A percentile compares a stretch with the other conserved stretches of the same genome.
phyloP scores from a whole-genome alignment of 1,284 basidiomycete species.

The Cutaneotrichosporon sp. region DNA sequence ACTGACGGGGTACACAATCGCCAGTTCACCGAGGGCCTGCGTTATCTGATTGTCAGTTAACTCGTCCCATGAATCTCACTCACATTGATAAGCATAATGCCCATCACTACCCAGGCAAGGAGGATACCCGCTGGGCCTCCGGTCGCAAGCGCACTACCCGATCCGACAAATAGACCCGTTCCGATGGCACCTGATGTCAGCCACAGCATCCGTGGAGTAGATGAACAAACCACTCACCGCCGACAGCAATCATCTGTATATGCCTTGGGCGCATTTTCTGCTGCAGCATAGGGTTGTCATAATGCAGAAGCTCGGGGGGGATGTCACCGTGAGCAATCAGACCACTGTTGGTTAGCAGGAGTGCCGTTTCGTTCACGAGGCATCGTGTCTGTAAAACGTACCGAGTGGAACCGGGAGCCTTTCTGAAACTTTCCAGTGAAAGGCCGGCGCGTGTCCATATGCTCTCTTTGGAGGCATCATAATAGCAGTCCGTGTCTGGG shows the following conservation, averaged over 20 bases:
- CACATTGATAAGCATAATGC: constrained; percentile 20
- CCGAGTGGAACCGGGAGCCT: constrained; percentile 47
- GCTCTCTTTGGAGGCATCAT: constrained; percentile 47
- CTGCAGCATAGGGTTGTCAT: constrained; percentile 45
- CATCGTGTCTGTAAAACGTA: constrained; percentile 10
- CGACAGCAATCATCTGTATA: constrained; percentile 48
- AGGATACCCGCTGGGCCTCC: constrained; percentile 52
- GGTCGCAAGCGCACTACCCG: constrained; percentile 47
- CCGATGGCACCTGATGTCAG: constrained; percentile 45
- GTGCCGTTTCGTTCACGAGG: neutral
- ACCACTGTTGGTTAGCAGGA: constrained; percentile 19
- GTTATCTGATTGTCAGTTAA: constrained; percentile 23
- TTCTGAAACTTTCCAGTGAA: constrained; percentile 47
- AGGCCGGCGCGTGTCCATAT: constrained; percentile 45
- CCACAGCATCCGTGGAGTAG: no score
- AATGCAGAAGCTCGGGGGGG: constrained; percentile 25
- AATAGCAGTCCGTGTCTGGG: constrained; percentile 24
- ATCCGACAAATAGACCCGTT: constrained; percentile 50
- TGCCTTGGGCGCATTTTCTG: constrained; percentile 48
- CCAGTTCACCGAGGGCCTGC: constrained; percentile 50
- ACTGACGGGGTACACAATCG: constrained; percentile 50
- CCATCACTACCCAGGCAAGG: constrained; percentile 43
- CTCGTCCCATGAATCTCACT: neutral
- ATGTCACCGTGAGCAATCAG: constrained; percentile 33
- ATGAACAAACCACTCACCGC: constrained; percentile 42